Base-by-base conservation (phyloP, 2,329 filamentous ascomycete species). In the Talaromyces piceae region DNA sequence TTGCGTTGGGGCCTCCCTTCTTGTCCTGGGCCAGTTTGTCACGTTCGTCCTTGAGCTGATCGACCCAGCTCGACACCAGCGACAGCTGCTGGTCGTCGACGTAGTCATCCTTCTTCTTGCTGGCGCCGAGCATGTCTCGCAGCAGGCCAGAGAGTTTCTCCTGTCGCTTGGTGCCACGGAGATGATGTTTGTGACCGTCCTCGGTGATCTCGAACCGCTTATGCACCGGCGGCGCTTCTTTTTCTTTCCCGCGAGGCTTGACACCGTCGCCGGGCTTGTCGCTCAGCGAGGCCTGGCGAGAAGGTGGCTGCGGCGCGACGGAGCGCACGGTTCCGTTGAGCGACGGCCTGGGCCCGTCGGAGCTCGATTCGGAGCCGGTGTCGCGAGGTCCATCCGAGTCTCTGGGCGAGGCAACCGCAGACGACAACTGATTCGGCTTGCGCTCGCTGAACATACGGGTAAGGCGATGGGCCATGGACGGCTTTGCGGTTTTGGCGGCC, bases 91-190 rank as follows among this genome's bases (percentile, higher is more conserved):
- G 82, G 25, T 82, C 77, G 13, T 75, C 74, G 22, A 64, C 65
- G 41, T 75, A 70, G 3, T 84, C 77, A 13, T 81, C 78, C 56
- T 91, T 87, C 65, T 87, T 86, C 71, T 88, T 91, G 70, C 87
- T 89, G 57, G 88, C 89, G 52, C 78, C 76, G 49, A 97, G 79
- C 60, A 96, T 80, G 59, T 86, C 84, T 59, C 90, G 86, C 70
- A 95, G 86, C 82, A 97, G 88, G 67, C 94, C 90, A 18, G 87
- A 86, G 51, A 98, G 77, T 72, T 96, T 97, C 71, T 98, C 91
- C 69, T 98, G 91, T 52, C 93, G 82, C 66, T 88, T 89, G 54
- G 88, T 87, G 55, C 88, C 91, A 72, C 88, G 93, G 57, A 98
- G 82, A 61, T 88, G 82, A 67, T 98, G 93, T 62, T 87, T 84